Percentiles rank a stretch among this genome's conserved stretches.
Evolutionary conservation across 495 filamentous ascomycete genomes (phyloP).

Genomic region (Saxophila tyrrhenica): DNA sequence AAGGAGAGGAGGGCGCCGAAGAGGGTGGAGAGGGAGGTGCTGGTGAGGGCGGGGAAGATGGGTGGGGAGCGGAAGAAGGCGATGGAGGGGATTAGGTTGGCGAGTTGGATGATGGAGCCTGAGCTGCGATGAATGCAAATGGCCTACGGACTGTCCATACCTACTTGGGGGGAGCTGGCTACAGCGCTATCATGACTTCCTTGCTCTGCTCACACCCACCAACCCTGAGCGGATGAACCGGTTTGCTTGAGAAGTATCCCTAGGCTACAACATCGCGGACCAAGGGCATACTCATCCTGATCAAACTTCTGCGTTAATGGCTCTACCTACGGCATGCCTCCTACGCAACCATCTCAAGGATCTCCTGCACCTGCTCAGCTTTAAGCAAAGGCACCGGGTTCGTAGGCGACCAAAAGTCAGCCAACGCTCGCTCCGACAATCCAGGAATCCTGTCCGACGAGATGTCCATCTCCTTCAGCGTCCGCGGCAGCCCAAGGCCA

Average conservation of each 20-base stretch:
- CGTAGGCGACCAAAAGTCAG: conserved; percentile 3
- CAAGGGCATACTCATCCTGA: too few relatives aligned
- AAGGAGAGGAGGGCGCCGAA: background rate
- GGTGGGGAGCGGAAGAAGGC: background rate
- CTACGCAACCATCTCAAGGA: conserved; percentile 6
- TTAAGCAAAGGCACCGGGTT: conserved; percentile 10
- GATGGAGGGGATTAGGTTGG: conserved; percentile 11
- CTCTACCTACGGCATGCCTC: too few relatives aligned
- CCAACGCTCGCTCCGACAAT: conserved; percentile 3
- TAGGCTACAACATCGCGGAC: too few relatives aligned
- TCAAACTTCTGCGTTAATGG: too few relatives aligned
- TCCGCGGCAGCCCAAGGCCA: conserved; percentile 4
- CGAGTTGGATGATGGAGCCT: conserved; percentile 16
- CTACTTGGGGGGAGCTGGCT: too few relatives aligned
- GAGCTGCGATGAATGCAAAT: conserved; percentile 12
- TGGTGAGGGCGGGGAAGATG: background rate
- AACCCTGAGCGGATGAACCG: too few relatives aligned
- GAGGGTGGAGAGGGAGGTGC: conserved; percentile 1
- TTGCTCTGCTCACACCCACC: too few relatives aligned
- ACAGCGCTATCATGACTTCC: too few relatives aligned
- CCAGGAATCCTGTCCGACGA: background rate
- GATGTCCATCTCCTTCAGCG: conserved; percentile 5
- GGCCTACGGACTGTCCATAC: background rate
- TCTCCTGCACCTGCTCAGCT: conserved; percentile 10
- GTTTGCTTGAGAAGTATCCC: too few relatives aligned